These are phyloP conservation scores for Dovyalis caffra DNA, from an alignment of 345 rosid species.

Conservation along the genomic window DNA sequence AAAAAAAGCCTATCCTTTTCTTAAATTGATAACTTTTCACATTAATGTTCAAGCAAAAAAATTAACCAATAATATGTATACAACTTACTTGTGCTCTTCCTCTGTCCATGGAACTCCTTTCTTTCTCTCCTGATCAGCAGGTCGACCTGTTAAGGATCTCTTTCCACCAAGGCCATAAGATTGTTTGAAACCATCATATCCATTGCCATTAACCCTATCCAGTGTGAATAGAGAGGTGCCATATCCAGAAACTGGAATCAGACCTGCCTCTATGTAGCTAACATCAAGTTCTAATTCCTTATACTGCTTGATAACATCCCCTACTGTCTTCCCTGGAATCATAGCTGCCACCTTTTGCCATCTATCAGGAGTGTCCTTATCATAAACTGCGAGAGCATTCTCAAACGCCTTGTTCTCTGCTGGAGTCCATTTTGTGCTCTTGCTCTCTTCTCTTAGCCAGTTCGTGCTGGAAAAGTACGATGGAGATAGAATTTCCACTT, in stretches of 20 bases:
- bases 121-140: constrained; percentile 36
- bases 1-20: neutral
- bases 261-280: constrained; percentile 35
- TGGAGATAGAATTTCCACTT: constrained; percentile 29
- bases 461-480: constrained; percentile 13
- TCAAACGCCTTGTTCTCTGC: constrained; percentile 36
- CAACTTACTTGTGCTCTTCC: constrained; percentile 37
- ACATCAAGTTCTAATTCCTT: constrained; percentile 30
- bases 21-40: neutral
- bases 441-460: constrained; percentile 20
- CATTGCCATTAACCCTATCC: constrained; percentile 48
- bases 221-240: constrained; percentile 49
- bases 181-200: constrained; percentile 49
- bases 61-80: neutral
- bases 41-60: neutral
- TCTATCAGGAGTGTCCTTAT: constrained; percentile 29
- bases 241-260: constrained; percentile 34
- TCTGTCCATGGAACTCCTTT: constrained; percentile 40
- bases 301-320: constrained; percentile 30
- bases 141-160: constrained; percentile 55
- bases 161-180: constrained; percentile 53
- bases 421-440: constrained; percentile 24
- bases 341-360: constrained; percentile 34
- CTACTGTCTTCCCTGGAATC: constrained; percentile 40
- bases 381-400: constrained; percentile 35